Evolutionary conservation across 2,329 filamentous ascomycete genomes (phyloP).

Genomic region (Zarea fungicola): DNA sequence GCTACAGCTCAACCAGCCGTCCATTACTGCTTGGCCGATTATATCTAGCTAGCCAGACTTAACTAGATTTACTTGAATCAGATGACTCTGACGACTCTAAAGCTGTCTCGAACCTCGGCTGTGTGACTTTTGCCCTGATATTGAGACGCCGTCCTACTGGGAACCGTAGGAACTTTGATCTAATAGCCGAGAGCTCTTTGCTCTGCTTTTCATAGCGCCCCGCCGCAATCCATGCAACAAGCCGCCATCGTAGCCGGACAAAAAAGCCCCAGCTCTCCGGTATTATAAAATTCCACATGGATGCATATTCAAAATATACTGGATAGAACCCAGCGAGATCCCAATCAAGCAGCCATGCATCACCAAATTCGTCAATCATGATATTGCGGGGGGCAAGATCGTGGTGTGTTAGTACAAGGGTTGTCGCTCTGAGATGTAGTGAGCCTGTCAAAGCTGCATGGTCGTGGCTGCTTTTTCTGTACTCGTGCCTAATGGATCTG

Average conservation of each 20-base stretch:
- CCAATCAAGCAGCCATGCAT: slow-evolving; percentile 1
- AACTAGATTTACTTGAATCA: too few relatives aligned
- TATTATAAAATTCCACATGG: neutral
- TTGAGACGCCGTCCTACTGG: neutral
- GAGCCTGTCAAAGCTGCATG: neutral
- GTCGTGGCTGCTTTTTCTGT: neutral
- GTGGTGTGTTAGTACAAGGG: neutral
- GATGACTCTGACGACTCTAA: neutral
- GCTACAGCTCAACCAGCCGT: too few relatives aligned
- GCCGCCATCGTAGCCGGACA: neutral
- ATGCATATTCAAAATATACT: slow-evolving; percentile 3
- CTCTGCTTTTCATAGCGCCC: neutral
- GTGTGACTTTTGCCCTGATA: neutral
- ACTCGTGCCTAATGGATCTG: neutral
- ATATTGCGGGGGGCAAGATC: neutral
- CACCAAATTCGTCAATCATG: neutral
- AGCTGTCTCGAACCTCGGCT: neutral
- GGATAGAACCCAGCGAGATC: slow-evolving; percentile 1
- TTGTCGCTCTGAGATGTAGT: neutral
- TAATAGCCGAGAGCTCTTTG: neutral
- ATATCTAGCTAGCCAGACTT: too few relatives aligned
- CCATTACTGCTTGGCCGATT: too few relatives aligned
- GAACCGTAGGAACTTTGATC: neutral
- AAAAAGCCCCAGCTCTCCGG: neutral
- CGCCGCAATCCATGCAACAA: neutral